Percentiles rank a stretch among this genome's conserved stretches.
Conservation (phyloP, 768 basidiomycete genomes). For the Podaxis carcinomalis region DNA sequence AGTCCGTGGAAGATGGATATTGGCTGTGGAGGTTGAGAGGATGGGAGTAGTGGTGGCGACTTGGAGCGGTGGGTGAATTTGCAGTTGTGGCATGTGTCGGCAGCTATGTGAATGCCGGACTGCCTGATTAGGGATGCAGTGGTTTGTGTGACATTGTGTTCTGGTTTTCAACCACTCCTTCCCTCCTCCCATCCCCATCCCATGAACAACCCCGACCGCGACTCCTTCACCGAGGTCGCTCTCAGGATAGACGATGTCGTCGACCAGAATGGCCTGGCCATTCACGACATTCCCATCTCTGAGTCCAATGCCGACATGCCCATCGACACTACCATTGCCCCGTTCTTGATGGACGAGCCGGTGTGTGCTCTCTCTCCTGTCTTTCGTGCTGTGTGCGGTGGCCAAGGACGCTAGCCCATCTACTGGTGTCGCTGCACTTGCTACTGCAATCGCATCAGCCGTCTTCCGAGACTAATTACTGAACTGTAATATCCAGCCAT, state of each 20-base stretch:
- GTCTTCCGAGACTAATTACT: not conserved
- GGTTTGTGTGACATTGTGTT: not conserved
- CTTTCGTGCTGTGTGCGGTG: not conserved
- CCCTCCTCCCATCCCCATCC: not conserved
- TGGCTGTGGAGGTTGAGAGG: not conserved
- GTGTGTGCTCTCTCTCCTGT: not conserved
- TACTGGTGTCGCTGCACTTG: not conserved
- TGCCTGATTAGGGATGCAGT: not conserved
- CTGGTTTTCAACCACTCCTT: not conserved
- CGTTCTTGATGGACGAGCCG: constrained; percentile 6
- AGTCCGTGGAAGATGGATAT: not conserved
- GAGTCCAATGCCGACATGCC: not conserved
- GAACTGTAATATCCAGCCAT: not conserved
- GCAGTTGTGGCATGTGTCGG: not conserved
- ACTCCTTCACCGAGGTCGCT: not conserved
- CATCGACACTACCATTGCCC: constrained; percentile 9
- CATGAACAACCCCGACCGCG: not conserved
- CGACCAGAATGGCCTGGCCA: constrained; percentile 10
- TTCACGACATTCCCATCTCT: not conserved
- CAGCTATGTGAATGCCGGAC: not conserved
- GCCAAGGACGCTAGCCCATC: not conserved
- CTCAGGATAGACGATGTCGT: constrained; percentile 12
- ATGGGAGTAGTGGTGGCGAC: not conserved
- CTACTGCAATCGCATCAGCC: not conserved
- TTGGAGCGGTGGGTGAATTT: not conserved